phyloP scores from a whole-genome alignment of 176 grass and related monocot species.

The Panicum miliaceum region DNA sequence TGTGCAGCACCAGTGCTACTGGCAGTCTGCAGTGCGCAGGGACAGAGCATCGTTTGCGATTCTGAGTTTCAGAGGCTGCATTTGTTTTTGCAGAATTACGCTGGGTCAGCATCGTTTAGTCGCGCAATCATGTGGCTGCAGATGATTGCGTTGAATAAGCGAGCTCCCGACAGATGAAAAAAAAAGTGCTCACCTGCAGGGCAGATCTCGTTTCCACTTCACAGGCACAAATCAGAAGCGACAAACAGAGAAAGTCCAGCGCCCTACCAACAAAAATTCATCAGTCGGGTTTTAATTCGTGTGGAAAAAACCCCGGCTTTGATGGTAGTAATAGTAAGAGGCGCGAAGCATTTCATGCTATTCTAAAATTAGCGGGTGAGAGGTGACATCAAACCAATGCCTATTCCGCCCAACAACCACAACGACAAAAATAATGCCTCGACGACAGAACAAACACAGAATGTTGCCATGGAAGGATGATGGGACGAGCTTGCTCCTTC shows the following conservation, averaged over 20 bases:
- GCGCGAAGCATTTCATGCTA: not conserved
- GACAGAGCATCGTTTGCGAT: not conserved
- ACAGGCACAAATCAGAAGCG: not conserved
- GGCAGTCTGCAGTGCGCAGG: not conserved
- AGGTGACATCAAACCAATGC: not conserved
- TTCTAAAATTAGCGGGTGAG: not conserved
- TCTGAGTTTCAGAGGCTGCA: not conserved
- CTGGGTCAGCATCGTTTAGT: not conserved
- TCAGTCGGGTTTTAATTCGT: not conserved
- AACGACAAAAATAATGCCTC: too few species aligned
- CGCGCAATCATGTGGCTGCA: not conserved
- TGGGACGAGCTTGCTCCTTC: not conserved
- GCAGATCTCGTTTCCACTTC: slow-evolving; percentile 22
- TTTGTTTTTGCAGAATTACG: not conserved
- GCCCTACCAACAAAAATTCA: not conserved
- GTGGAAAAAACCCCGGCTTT: too few species aligned
- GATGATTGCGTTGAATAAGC: slow-evolving; percentile 4
- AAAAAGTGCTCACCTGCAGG: not conserved
- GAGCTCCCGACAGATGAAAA: not conserved
- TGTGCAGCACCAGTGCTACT: not conserved
- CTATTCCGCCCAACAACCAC: too few species aligned
- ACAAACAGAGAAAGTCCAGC: not conserved
- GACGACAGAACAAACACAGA: not conserved
- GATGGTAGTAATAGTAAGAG: not conserved
- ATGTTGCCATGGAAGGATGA: not conserved